phyloP scores from a whole-genome alignment of 1,284 basidiomycete genomes.

The Schizopora paradoxa region DNA sequence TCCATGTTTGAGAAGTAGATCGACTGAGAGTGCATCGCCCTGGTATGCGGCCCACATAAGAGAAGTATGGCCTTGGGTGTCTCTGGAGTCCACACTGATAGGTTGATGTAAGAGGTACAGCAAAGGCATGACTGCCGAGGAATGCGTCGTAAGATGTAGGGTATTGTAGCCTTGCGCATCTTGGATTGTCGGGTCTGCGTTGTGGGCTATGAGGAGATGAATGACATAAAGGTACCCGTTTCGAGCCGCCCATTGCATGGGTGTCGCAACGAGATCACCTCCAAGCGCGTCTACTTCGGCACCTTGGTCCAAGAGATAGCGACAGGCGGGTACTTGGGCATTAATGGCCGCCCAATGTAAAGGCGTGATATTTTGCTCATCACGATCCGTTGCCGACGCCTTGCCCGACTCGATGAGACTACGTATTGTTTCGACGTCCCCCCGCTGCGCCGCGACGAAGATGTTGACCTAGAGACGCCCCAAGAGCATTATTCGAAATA shows the following conservation, averaged over 20 bases:
- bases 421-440: conserved; percentile 68
- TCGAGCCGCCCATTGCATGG: conserved; percentile 96
- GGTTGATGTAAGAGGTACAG: conserved; percentile 91
- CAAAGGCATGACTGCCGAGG: conserved; percentile 89
- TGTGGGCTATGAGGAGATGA: conserved; percentile 82
- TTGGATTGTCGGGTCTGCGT: conserved; percentile 86
- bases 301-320: conserved; percentile 85
- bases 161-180: conserved; percentile 98
- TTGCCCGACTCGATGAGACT: conserved; percentile 69
- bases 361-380: conserved; percentile 89
- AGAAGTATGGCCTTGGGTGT: conserved; percentile 90
- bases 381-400: conserved; percentile 75
- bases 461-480: conserved; percentile 43
- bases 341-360: conserved; percentile 98
- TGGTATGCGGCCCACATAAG: conserved; percentile 99
- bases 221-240: conserved; percentile 95
- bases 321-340: conserved; percentile 74
- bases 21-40: conserved; percentile 93
- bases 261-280: conserved; percentile 93
- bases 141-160: conserved; percentile 92
- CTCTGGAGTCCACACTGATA: conserved; percentile 81
- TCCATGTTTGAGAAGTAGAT: conserved; percentile 85
- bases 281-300: conserved; percentile 93
- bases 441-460: conserved; percentile 84
- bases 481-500: not conserved